Conservation (phyloP, 495 filamentous ascomycete species). For the Umbilicaria muhlenbergii region DNA sequence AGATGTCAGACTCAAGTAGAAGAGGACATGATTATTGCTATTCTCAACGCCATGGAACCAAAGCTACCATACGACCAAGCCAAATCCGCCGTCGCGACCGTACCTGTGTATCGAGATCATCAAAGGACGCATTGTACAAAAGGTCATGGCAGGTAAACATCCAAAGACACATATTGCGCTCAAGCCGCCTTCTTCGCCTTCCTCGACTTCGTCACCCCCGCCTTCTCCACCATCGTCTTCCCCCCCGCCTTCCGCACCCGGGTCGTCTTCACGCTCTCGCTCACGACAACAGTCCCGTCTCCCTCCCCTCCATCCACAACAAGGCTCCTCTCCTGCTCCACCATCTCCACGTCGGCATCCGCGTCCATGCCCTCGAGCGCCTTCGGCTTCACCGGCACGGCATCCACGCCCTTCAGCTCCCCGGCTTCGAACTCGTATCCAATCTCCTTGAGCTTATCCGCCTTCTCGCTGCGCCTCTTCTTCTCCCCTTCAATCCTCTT, state of each 20-base stretch:
- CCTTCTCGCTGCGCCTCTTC: slow-evolving; percentile 45
- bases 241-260: slow-evolving; percentile 20
- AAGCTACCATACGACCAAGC: too few relatives aligned
- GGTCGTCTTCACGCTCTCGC: slow-evolving; percentile 10
- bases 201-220: slow-evolving; percentile 9
- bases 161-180: too few relatives aligned
- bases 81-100: too few relatives aligned
- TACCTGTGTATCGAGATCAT: too few relatives aligned
- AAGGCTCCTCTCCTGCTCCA: slow-evolving; percentile 16
- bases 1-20: too few relatives aligned
- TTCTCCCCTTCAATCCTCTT: slow-evolving; percentile 55
- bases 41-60: too few relatives aligned
- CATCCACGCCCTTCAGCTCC: slow-evolving; percentile 49
- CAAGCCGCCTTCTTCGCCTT: slow-evolving; percentile 19
- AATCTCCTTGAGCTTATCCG: slow-evolving; percentile 58
- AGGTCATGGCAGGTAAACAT: too few relatives aligned
- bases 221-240: slow-evolving; percentile 21
- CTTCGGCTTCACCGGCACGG: slow-evolving; percentile 30
- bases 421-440: slow-evolving; percentile 77
- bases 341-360: slow-evolving; percentile 4
- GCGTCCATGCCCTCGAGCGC: neutral
- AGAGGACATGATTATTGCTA: too few relatives aligned
- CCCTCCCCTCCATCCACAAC: slow-evolving; percentile 15
- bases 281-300: slow-evolving; percentile 10
- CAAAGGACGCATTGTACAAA: too few relatives aligned